Base-by-base conservation (phyloP, 768 basidiomycete species). In the Hericium rajendrae region DNA sequence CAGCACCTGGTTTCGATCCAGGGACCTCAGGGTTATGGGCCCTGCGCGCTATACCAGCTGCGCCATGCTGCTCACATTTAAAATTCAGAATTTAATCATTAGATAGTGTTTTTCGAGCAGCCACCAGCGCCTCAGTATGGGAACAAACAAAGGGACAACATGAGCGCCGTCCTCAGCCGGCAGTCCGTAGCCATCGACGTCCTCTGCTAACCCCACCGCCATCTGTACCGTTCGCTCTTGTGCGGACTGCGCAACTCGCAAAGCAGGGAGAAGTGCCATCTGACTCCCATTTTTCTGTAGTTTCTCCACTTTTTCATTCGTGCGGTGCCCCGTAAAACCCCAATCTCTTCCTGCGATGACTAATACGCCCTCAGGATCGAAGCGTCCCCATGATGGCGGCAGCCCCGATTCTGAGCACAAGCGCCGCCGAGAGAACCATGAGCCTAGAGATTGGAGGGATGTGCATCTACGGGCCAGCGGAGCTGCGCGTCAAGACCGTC, bases 351-450 rank as follows among this genome's bases (percentile, higher is more conserved):
- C 62, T 64, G 68, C 66, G 60, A 79, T 89, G 86, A 83, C 88
- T 89, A 87, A 91, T 81, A 72, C 82, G 69, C 76, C 84, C 77
- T 78, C 88, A 89, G 88, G 88, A 78, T 76, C 78, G 70, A 90
- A 90, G 84, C 86, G 88, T 71, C 73, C 84, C 62, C 82, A 82
- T 83, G 86, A 88, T 66, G 84, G 79, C 59, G 67, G 63, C 59
- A 76, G 62, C 62, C 71, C 73, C 58, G 56, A 63, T 55, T 71
- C 74, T 51, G 61, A 71, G 48, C 64, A 78, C 66, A 88, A 88
- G 69, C 76, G 84, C 62, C 74, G 74, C 48, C 76, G 80, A 60
- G 79, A 64, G 56, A 72, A 80, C n/a, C 43, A 46, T 28, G 83
- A 84, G 32, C 72, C 75, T 3, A 78, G 77, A 62, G 83, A 86